phyloP scores from a whole-genome alignment of 2,329 filamentous ascomycete genomes.

The Colletotrichum noveboracense region DNA sequence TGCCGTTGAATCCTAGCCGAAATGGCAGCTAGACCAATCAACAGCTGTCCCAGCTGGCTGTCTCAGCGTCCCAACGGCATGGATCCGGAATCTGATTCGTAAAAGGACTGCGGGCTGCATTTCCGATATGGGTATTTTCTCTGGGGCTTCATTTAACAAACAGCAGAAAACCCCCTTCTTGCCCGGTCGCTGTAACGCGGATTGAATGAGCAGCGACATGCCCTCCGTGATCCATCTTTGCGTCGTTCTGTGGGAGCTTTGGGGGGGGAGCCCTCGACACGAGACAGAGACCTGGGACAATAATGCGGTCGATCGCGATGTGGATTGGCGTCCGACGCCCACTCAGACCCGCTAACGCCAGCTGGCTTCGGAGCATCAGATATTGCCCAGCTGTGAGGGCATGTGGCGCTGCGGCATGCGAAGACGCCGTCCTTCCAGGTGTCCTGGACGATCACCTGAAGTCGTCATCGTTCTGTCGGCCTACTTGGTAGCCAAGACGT shows the following conservation, averaged over 20 bases:
- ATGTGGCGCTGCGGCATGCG: not conserved
- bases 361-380: not conserved
- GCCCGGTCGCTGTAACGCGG: not conserved
- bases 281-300: not conserved
- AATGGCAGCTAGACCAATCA: not conserved
- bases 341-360: not conserved
- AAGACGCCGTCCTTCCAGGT: not conserved
- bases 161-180: not conserved
- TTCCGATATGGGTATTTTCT: constrained; percentile 16
- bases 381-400: not conserved
- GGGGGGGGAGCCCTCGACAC: not conserved
- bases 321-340: not conserved
- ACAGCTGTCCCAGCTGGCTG: not conserved
- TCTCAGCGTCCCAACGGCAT: constrained; percentile 17
- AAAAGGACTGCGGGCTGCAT: constrained; percentile 3
- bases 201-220: not conserved
- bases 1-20: constrained; percentile 2
- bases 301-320: not conserved
- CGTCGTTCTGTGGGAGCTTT: not conserved
- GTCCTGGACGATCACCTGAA: not conserved
- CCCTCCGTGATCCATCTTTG: not conserved
- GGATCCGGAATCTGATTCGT: constrained; percentile 18
- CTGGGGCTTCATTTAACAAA: not conserved
- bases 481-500: not conserved
- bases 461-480: not conserved